Evolutionary conservation across 192 early-diverging fungal species (phyloP).

Genomic region (Paraglomus occultum): DNA sequence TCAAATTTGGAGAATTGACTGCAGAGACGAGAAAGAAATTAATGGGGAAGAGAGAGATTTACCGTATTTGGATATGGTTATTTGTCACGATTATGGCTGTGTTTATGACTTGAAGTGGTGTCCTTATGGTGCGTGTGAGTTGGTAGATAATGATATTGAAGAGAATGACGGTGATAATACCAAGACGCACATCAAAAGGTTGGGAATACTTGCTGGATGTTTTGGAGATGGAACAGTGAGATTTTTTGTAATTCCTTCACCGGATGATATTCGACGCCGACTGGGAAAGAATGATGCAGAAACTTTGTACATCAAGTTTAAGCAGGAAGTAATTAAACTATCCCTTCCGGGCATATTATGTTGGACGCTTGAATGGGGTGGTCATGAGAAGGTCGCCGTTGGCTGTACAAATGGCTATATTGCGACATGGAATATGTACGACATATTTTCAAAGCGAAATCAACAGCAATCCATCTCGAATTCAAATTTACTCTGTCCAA

Average conservation of each 20-base stretch:
- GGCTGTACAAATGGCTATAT: conserved; percentile 27
- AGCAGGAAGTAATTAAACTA: not conserved
- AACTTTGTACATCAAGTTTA: conserved; percentile 17
- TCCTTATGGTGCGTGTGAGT: conserved; percentile 44
- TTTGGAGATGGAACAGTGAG: conserved; percentile 39
- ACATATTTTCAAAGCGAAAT: conserved; percentile 5
- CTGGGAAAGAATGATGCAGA: not conserved
- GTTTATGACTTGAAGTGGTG: conserved; percentile 41
- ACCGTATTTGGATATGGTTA: conserved; percentile 40
- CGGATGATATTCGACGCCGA: conserved; percentile 21
- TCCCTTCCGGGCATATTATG: conserved; percentile 18
- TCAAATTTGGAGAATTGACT: conserved; percentile 43
- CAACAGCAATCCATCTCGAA: not conserved
- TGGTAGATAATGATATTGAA: not conserved
- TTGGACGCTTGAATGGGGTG: conserved; percentile 29
- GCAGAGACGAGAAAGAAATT: not conserved
- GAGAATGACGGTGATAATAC: not conserved
- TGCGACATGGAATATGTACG: conserved; percentile 20
- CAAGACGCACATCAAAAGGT: not conserved
- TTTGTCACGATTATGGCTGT: conserved; percentile 41
- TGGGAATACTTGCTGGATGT: conserved; percentile 38
- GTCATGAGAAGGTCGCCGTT: conserved; percentile 19
- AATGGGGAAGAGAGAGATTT: not conserved
- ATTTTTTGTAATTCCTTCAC: conserved; percentile 38
- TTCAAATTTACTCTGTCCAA: conserved; percentile 1